These are phyloP conservation scores for Leccinum truebloodii DNA, from an alignment of 768 basidiomycete genomes.

Conservation along the genomic window DNA sequence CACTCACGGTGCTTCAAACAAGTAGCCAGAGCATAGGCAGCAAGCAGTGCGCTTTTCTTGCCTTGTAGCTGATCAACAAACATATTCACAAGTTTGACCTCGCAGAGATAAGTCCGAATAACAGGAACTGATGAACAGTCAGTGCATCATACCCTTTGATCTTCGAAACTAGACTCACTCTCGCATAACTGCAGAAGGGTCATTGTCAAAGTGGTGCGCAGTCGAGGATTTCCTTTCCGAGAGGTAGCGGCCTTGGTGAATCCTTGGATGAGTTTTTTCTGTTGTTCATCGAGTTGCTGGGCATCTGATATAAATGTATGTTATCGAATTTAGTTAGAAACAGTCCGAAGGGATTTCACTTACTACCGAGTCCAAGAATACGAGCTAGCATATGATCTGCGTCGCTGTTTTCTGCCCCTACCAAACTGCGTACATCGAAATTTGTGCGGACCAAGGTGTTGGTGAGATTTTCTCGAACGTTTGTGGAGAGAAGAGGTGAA, in stretches of 20 bases:
- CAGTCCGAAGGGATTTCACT: background rate
- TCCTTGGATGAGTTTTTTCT: conserved; percentile 15
- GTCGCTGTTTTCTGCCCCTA: background rate
- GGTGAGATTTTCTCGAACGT: conserved; percentile 20
- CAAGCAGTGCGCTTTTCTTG: conserved; percentile 19
- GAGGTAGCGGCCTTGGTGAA: conserved; percentile 7
- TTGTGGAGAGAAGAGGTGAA: conserved; percentile 4
- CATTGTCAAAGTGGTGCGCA: conserved; percentile 25
- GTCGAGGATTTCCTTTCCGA: conserved; percentile 2
- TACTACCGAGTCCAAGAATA: conserved; percentile 20
- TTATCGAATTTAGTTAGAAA: background rate
- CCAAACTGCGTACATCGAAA: background rate
- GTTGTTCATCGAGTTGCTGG: background rate
- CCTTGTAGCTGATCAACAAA: conserved; percentile 21
- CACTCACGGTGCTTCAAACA: too few relatives aligned
- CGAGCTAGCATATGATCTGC: conserved; percentile 1
- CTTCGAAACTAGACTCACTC: conserved; percentile 7
- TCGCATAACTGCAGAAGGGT: conserved; percentile 26
- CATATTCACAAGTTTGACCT: conserved; percentile 3
- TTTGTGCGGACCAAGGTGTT: conserved; percentile 12
- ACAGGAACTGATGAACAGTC: conserved; percentile 5
- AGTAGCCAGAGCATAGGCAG: too few relatives aligned
- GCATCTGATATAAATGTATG: conserved; percentile 8
- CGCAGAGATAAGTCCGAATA: conserved; percentile 10
- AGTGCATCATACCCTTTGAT: background rate